phyloP scores from a whole-genome alignment of 164 flowering plant species.

The Pachysandra terminalis region DNA sequence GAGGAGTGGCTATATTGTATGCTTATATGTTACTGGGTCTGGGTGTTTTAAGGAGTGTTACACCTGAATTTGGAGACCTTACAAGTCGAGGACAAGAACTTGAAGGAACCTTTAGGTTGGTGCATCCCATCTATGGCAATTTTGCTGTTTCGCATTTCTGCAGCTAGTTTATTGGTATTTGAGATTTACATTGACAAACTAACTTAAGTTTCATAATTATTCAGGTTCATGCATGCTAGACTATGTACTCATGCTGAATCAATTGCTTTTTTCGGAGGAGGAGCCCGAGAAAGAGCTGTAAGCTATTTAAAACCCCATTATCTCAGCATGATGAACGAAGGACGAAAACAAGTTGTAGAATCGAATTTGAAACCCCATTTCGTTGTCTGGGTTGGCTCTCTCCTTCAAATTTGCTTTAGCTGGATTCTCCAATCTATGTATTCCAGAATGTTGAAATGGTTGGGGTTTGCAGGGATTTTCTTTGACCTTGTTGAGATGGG shows the following conservation, averaged over 20 bases:
- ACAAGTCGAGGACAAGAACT: slow-evolving; percentile 83
- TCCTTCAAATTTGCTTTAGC: no score
- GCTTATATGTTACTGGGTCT: slow-evolving; percentile 93
- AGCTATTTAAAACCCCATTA: slow-evolving; percentile 23
- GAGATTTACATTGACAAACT: neutral
- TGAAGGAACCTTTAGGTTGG: slow-evolving; percentile 94
- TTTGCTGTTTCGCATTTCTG: slow-evolving; percentile 5
- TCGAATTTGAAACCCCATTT: no score
- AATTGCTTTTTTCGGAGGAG: slow-evolving; percentile 98
- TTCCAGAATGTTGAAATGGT: no score
- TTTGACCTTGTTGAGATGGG: no score
- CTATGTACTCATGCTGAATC: slow-evolving; percentile 97
- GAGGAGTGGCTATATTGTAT: slow-evolving; percentile 90
- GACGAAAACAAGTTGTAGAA: no score
- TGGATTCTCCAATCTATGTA: no score
- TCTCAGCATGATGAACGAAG: no score
- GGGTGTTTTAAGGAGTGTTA: slow-evolving; percentile 83
- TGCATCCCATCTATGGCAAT: slow-evolving; percentile 11
- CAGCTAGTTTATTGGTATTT: neutral
- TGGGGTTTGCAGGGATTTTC: no score
- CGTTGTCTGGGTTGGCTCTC: no score
- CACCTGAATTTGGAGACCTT: slow-evolving; percentile 97
- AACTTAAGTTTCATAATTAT: slow-evolving; percentile 8
- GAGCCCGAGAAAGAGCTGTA: slow-evolving; percentile 91
- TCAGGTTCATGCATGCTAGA: slow-evolving; percentile 94